phyloP scores from a whole-genome alignment of 75 land plant species.

The Cunninghamia lanceolata region DNA sequence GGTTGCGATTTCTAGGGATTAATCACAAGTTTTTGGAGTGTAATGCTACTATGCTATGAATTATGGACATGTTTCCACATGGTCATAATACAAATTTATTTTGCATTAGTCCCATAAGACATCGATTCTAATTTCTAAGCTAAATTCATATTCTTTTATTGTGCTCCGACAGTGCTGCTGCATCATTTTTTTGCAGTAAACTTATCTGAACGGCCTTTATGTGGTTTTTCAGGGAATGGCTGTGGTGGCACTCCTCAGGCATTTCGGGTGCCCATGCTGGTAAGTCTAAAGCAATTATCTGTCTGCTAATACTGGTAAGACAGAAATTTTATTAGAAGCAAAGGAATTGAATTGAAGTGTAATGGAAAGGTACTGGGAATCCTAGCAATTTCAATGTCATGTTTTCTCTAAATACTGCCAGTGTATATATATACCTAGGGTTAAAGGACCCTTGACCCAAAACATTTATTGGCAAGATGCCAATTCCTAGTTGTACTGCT shows the following conservation, averaged over 20 bases:
- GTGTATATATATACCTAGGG: background rate
- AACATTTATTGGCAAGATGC: background rate
- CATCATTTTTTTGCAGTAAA: background rate
- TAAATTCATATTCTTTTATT: background rate
- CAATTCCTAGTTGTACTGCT: background rate
- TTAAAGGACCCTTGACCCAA: background rate
- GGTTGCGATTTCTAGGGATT: no score
- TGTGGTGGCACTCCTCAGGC: conserved; percentile 87
- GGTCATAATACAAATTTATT: background rate
- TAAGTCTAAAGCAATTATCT: conserved; percentile 16
- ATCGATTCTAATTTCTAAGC: background rate
- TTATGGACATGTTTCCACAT: background rate
- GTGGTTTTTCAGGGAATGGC: conserved; percentile 61
- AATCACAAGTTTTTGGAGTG: no score
- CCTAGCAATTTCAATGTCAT: background rate
- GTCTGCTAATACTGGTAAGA: background rate
- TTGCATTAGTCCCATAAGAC: background rate
- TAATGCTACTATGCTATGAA: background rate
- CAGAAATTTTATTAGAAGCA: background rate
- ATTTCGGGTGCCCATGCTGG: conserved; percentile 86
- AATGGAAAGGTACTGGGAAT: background rate
- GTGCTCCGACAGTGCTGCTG: background rate
- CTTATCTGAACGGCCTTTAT: background rate
- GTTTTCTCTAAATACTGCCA: background rate
- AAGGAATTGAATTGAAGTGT: background rate